Evolutionary conservation across 352 stramenopile species (phyloP).

Genomic region (Phytophthora citricola): DNA sequence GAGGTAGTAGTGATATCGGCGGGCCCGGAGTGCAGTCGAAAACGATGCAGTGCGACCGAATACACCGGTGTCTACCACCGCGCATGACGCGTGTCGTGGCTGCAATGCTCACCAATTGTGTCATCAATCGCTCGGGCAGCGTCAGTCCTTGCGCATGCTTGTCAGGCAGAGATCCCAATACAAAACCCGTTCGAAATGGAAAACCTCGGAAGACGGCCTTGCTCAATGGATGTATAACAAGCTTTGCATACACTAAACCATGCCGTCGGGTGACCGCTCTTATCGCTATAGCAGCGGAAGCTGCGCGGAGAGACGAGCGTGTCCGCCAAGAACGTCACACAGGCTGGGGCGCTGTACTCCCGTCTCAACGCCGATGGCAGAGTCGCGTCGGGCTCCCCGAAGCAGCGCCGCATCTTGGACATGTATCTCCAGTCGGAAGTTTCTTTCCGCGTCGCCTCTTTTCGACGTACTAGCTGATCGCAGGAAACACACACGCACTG

Average conservation of each 20-base stretch:
- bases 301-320: no score
- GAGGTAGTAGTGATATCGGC: neutral
- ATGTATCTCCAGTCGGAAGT: no score
- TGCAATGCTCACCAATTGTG: neutral
- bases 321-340: no score
- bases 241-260: neutral
- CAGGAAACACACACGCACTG: no score
- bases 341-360: no score
- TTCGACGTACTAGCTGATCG: no score
- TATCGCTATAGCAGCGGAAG: neutral
- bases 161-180: neutral
- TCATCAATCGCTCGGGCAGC: neutral
- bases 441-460: no score
- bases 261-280: neutral
- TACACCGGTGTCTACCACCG: neutral
- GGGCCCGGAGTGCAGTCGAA: constrained; percentile 1
- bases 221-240: no score
- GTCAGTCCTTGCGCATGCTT: neutral
- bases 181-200: neutral
- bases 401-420: no score
- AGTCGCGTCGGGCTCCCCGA: no score
- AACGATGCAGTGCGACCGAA: constrained; percentile 5
- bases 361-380: no score
- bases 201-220: neutral
- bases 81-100: neutral